phyloP scores from a whole-genome alignment of 169 alveolate genomes.

The Plasmodium berghei region DNA sequence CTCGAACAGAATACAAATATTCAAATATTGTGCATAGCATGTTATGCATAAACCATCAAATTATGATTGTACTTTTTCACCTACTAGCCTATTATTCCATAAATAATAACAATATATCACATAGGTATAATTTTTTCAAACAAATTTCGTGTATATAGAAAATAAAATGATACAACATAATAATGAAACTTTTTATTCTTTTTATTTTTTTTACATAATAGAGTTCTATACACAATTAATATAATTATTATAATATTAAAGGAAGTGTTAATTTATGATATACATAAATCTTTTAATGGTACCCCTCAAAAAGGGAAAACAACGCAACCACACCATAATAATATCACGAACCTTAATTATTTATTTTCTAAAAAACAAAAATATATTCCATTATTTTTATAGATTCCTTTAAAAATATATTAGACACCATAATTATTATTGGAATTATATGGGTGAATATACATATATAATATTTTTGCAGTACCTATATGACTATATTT shows the following conservation, averaged over 20 bases:
- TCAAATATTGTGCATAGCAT: conserved; percentile 56
- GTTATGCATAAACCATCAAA: conserved; percentile 66
- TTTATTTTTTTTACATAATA: background rate
- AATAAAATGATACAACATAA: background rate
- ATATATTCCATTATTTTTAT: conserved; percentile 12
- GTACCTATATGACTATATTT: background rate
- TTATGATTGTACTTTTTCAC: conserved; percentile 49
- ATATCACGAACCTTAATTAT: background rate
- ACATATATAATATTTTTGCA: background rate
- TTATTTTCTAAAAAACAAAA: background rate
- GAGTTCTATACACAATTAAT: conserved; percentile 26
- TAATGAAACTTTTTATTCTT: background rate
- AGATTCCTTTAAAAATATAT: conserved; percentile 59
- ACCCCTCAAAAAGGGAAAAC: conserved; percentile 17
- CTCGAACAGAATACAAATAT: conserved; percentile 54
- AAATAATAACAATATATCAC: conserved; percentile 33
- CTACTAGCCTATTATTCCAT: conserved; percentile 54
- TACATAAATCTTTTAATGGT: conserved; percentile 54
- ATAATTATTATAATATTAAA: conserved; percentile 42
- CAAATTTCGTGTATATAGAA: conserved; percentile 1
- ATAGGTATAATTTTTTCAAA: conserved; percentile 32
- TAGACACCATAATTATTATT: conserved; percentile 53
- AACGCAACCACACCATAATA: background rate
- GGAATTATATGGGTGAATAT: conserved; percentile 73
- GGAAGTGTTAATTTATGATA: conserved; percentile 55